Percentiles rank a stretch among this genome's conserved stretches.
Conservation (phyloP, 2,329 filamentous ascomycete species). For the Aureobasidium vineae region DNA sequence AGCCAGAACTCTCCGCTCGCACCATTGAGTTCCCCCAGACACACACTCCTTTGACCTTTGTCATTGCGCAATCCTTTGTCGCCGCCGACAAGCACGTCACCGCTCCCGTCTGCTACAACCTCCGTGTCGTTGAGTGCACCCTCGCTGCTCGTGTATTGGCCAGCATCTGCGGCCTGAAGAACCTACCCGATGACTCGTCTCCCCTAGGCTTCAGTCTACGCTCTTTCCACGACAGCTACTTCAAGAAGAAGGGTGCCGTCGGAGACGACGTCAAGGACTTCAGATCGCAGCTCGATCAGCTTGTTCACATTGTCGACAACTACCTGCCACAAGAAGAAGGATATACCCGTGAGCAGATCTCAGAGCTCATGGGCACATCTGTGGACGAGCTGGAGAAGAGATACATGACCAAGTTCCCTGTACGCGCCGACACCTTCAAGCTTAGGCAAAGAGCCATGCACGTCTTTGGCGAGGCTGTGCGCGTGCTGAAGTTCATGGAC, state of each 20-base stretch:
- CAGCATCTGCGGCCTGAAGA: constrained; percentile 58
- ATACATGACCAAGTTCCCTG: constrained; percentile 85
- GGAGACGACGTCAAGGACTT: constrained; percentile 50
- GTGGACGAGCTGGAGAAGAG: constrained; percentile 69
- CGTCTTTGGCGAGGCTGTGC: constrained; percentile 84
- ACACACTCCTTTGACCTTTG: constrained; percentile 78
- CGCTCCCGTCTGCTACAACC: constrained; percentile 91
- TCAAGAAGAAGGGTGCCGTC: constrained; percentile 54
- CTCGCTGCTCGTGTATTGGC: constrained; percentile 71
- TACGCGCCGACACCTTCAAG: constrained; percentile 83
- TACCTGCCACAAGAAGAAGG: constrained; percentile 76
- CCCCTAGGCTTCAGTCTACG: constrained; percentile 80
- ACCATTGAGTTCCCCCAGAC: constrained; percentile 81
- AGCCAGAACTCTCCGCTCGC: constrained; percentile 70
- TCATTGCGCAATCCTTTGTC: constrained; percentile 93
- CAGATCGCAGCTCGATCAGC: constrained; percentile 65
- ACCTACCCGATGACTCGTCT: constrained; percentile 72
- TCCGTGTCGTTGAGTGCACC: constrained; percentile 92
- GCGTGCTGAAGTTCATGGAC: constrained; percentile 78
- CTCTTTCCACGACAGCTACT: constrained; percentile 83
- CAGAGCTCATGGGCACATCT: constrained; percentile 65
- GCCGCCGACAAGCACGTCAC: constrained; percentile 93
- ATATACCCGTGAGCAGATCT: constrained; percentile 85
- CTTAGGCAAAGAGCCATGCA: constrained; percentile 85
- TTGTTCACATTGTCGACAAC: constrained; percentile 67